Base-by-base conservation (phyloP, 176 grass and related monocot genomes). In the Zea luxurians region DNA sequence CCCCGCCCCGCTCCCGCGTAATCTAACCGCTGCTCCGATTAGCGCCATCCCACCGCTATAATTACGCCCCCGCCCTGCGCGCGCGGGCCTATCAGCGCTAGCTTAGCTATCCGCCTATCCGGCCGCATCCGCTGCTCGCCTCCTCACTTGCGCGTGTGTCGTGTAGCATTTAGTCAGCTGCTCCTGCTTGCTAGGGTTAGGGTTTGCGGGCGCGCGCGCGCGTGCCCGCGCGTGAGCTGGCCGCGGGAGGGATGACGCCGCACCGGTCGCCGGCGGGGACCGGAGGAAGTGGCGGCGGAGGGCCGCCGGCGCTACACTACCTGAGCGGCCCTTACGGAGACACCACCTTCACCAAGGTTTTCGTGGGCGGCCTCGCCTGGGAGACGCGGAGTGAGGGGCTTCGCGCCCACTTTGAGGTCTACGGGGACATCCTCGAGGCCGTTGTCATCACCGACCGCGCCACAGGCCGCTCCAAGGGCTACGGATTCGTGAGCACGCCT, bases 321-420 rank as follows among this genome's bases (percentile, higher is more conserved):
- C 79, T 91, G 15, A 91, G 86, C 79, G 82, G 73, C 34, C 89
- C 89, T 18, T 91, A 85, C 69, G 89, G 89, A 69, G 89, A 91
- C 82, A 91, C 89, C 11, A 91, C 89, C 12, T 82, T 37, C 78
- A 91, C 89, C 63, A 91, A 91, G 89, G 85, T 91, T 11, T 91
- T 91, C 89, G 89, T 91, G 18, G 89, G 89, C 42, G 89, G 89
- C 0, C 70, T 91, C 38, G 89, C 89, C 5, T 91, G 89, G 89
- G 85, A 91, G 85, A 91, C 89, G 74, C 75, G 86, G 10, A 91
- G 85, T 82, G 89, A 91, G 69, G 82, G 82, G 6, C 85, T 91
- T 21, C 78, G 89, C 49, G 82, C 82, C 8, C 82, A 91, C 89
- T 91, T 91, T 15, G 78, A 88, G 48, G 78, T 10, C 0, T 91